Conservation (phyloP, 768 basidiomycete species). For the Gyrodon lividus region DNA sequence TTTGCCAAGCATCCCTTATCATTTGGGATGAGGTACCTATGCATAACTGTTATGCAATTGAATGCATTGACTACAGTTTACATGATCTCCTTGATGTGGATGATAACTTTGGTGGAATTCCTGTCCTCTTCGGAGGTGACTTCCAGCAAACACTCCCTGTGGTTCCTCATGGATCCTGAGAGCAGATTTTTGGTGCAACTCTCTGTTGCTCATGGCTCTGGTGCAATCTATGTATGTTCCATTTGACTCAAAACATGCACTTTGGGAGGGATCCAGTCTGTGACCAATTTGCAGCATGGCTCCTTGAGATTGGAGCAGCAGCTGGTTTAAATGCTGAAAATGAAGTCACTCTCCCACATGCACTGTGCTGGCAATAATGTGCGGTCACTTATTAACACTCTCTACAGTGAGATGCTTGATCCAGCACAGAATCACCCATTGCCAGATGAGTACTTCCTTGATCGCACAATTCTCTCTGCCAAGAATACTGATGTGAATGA, state of each 20-base stretch:
- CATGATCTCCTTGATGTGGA: constrained; percentile 32
- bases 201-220: constrained; percentile 39
- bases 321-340: constrained; percentile 13
- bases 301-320: constrained; percentile 38
- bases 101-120: constrained; percentile 43
- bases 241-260: constrained; percentile 40
- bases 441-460: constrained; percentile 27
- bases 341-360: constrained; percentile 30
- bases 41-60: constrained; percentile 37
- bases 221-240: constrained; percentile 30
- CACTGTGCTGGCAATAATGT: constrained; percentile 6
- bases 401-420: constrained; percentile 26
- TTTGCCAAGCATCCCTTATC: constrained; percentile 32
- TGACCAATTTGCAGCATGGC: constrained; percentile 36
- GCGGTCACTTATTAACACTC: constrained; percentile 23
- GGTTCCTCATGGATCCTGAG: constrained; percentile 34
- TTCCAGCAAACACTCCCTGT: constrained; percentile 49
- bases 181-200: constrained; percentile 37
- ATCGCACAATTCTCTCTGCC: constrained; percentile 31
- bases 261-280: constrained; percentile 25
- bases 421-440: constrained; percentile 7
- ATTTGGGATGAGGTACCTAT: constrained; percentile 46
- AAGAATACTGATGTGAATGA: constrained; percentile 32
- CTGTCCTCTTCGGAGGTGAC: constrained; percentile 48
- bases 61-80: constrained; percentile 41